Percentiles rank a stretch among this genome's conserved stretches.
Evolutionary conservation across 257 asterid genomes (phyloP).

Genomic region (Salvia miltiorrhiza): DNA sequence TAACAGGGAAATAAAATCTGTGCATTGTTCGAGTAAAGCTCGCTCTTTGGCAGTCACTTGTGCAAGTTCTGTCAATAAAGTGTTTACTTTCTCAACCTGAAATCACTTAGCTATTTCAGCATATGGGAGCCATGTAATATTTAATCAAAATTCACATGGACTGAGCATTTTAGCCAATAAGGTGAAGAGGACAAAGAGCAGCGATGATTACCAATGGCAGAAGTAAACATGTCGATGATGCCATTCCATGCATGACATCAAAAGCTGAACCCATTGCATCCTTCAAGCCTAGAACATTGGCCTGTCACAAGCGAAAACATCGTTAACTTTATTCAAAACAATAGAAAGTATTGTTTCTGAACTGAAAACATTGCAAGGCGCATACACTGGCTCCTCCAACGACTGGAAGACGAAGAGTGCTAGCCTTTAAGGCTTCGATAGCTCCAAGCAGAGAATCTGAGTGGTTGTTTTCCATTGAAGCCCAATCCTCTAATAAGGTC

Average conservation of each 20-base stretch:
- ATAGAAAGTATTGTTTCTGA: neutral
- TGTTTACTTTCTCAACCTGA: constrained; percentile 66
- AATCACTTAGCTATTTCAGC: neutral
- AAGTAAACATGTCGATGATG: constrained; percentile 46
- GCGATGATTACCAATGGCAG: constrained; percentile 48
- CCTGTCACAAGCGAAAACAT: constrained; percentile 36
- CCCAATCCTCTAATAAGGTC: constrained; percentile 67
- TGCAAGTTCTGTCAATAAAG: constrained; percentile 56
- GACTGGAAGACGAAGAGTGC: constrained; percentile 92
- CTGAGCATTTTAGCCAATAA: neutral
- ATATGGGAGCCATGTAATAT: no score
- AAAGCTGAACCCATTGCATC: constrained; percentile 80
- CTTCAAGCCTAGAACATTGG: constrained; percentile 66
- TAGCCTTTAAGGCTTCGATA: constrained; percentile 84
- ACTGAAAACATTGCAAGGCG: neutral
- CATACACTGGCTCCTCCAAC: constrained; percentile 83
- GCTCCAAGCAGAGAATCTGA: constrained; percentile 71
- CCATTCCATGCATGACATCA: constrained; percentile 77
- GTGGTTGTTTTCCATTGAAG: constrained; percentile 70
- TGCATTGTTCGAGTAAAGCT: constrained; percentile 67
- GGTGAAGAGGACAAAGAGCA: neutral
- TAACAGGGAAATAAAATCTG: constrained; percentile 47
- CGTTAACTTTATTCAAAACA: constrained; percentile 2
- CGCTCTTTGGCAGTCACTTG: constrained; percentile 60
- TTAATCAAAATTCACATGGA: no score